These are phyloP conservation scores for Mytilinidion resinicola DNA, from an alignment of 495 filamentous ascomycete species.

Conservation along the genomic window DNA sequence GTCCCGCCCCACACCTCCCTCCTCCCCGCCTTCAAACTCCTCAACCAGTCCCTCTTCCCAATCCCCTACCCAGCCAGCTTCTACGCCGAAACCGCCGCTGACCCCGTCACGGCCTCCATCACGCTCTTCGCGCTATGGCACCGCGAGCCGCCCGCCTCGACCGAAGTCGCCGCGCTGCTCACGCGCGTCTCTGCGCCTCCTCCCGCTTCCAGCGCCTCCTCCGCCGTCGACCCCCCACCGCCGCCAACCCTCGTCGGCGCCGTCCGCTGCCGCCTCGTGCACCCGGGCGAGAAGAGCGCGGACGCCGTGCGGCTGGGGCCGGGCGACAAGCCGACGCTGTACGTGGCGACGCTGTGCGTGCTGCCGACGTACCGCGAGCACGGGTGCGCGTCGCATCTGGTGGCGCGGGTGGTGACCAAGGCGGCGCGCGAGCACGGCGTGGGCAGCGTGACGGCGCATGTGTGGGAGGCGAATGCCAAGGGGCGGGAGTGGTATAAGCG, in stretches of 20 bases:
- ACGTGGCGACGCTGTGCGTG: slow-evolving; percentile 80
- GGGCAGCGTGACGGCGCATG: slow-evolving; percentile 71
- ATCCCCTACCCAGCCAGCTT: slow-evolving; percentile 82
- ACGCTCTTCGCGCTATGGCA: slow-evolving; percentile 73
- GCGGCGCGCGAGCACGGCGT: slow-evolving; percentile 43
- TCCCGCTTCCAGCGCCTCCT: too few species aligned
- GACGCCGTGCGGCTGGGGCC: slow-evolving; percentile 76
- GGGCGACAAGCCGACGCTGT: slow-evolving; percentile 56
- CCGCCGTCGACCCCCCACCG: slow-evolving; percentile 22
- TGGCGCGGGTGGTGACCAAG: slow-evolving; percentile 49
- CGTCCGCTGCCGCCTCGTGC: slow-evolving; percentile 37
- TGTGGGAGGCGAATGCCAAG: slow-evolving; percentile 88
- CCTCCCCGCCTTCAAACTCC: slow-evolving; percentile 68
- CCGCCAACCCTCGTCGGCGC: slow-evolving; percentile 58
- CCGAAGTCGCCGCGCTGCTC: neutral
- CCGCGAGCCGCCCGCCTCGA: slow-evolving; percentile 37
- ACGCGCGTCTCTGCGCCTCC: too few species aligned
- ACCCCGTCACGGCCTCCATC: slow-evolving; percentile 58
- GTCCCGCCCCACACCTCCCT: slow-evolving; percentile 36
- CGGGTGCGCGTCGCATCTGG: slow-evolving; percentile 70
- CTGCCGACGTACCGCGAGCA: slow-evolving; percentile 75
- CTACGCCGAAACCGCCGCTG: slow-evolving; percentile 69
- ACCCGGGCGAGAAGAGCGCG: neutral
- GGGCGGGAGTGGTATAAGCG: slow-evolving; percentile 78
- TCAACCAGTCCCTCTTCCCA: slow-evolving; percentile 78